These are phyloP conservation scores for Aspergillus tubingensis DNA, from an alignment of 2,329 filamentous ascomycete genomes.

Conservation along the genomic window DNA sequence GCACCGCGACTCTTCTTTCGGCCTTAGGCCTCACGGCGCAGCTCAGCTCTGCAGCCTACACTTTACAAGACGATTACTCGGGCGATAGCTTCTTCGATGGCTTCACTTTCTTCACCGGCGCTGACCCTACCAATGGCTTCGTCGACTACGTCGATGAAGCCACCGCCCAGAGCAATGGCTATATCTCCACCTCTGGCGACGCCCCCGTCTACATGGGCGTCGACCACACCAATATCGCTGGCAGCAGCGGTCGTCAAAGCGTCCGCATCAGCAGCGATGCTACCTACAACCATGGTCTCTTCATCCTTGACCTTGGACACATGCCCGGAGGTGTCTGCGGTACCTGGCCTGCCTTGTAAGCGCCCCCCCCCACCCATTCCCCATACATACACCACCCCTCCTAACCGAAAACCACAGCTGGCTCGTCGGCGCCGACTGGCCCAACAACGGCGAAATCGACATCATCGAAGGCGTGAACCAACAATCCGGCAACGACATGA, in stretches of 20 bases:
- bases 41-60: constrained; percentile 39
- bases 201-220: constrained; percentile 67
- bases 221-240: constrained; percentile 61
- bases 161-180: constrained; percentile 59
- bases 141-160: constrained; percentile 66
- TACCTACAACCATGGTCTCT: constrained; percentile 65
- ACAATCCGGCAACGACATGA: constrained; percentile 61
- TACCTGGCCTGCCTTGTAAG: constrained; percentile 69
- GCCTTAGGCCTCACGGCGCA: constrained; percentile 32
- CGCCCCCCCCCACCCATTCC: not conserved
- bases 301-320: constrained; percentile 71
- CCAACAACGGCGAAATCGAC: constrained; percentile 71
- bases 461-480: constrained; percentile 77
- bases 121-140: constrained; percentile 73
- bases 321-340: constrained; percentile 73
- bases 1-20: constrained; percentile 30
- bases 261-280: constrained; percentile 70
- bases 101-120: constrained; percentile 53
- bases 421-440: constrained; percentile 69
- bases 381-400: not conserved
- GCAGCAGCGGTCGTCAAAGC: constrained; percentile 64
- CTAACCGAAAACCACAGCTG: constrained; percentile 38
- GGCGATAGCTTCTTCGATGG: constrained; percentile 52
- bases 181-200: constrained; percentile 59
- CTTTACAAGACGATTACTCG: constrained; percentile 52